Conservation (phyloP, 2,329 filamentous ascomycete genomes). For the Lecanicillium sp. region DNA sequence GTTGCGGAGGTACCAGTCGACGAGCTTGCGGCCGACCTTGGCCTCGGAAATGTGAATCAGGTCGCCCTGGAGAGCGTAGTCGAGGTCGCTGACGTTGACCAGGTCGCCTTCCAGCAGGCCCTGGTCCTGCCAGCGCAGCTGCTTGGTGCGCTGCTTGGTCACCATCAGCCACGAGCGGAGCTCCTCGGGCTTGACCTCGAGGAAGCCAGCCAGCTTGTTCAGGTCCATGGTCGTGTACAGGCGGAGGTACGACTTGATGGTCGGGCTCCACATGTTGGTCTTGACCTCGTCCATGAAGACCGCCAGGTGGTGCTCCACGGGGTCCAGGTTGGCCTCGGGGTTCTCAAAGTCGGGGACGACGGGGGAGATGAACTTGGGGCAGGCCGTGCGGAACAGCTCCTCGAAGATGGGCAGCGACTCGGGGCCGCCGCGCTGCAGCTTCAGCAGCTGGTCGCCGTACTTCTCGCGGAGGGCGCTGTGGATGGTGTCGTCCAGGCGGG, state of each 20-base stretch:
- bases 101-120: slow-evolving; percentile 87
- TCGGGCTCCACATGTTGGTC: slow-evolving; percentile 97
- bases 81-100: slow-evolving; percentile 88
- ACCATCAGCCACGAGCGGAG: slow-evolving; percentile 89
- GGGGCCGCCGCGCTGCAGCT: slow-evolving; percentile 91
- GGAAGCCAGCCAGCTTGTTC: slow-evolving; percentile 94
- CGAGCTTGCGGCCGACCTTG: slow-evolving; percentile 93
- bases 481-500: slow-evolving; percentile 95
- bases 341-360: slow-evolving; percentile 97
- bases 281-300: slow-evolving; percentile 99
- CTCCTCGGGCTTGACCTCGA: slow-evolving; percentile 95
- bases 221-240: slow-evolving; percentile 99
- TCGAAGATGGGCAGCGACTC: slow-evolving; percentile 95
- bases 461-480: slow-evolving; percentile 97
- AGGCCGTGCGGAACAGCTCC: slow-evolving; percentile 95
- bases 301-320: slow-evolving; percentile 90
- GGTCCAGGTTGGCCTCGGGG: slow-evolving; percentile 91
- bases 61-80: slow-evolving; percentile 95
- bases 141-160: slow-evolving; percentile 97
- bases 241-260: slow-evolving; percentile 96
- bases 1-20: slow-evolving; percentile 99
- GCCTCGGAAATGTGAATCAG: slow-evolving; percentile 98
- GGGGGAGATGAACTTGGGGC: slow-evolving; percentile 98
- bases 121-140: slow-evolving; percentile 86
- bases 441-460: slow-evolving; percentile 96